Percentiles rank a stretch among this genome's conserved stretches.
These are phyloP conservation scores for Cladosporium sp. DNA, from an alignment of 2,329 filamentous ascomycete species.

Conservation along the genomic window DNA sequence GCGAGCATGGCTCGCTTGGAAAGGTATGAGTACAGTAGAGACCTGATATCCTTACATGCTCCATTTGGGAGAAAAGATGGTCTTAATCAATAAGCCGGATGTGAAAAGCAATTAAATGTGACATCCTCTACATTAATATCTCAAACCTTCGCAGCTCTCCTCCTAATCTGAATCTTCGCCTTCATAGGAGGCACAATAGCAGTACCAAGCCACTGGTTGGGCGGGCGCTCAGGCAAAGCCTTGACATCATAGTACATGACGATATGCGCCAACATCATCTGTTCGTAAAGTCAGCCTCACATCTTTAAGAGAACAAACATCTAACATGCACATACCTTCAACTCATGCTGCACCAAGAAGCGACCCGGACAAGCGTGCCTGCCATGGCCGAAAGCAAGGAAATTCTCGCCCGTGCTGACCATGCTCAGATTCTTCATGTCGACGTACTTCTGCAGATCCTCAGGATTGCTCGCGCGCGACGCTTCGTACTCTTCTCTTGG, in stretches of 20 bases:
- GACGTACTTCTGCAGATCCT: constrained; percentile 24
- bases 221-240: constrained; percentile 32
- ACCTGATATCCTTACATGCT: too few species aligned
- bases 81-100: too few species aligned
- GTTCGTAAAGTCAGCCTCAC: constrained; percentile 19
- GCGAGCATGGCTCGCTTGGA: background rate
- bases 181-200: constrained; percentile 29
- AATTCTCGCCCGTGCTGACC: constrained; percentile 34
- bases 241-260: constrained; percentile 44
- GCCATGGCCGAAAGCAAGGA: constrained; percentile 37
- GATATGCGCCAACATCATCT: constrained; percentile 42
- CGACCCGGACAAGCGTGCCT: constrained; percentile 42
- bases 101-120: background rate
- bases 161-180: constrained; percentile 17
- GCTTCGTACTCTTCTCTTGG: constrained; percentile 29
- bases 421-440: constrained; percentile 31
- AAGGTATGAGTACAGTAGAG: background rate
- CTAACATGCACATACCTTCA: constrained; percentile 25
- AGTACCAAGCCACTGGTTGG: constrained; percentile 29
- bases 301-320: too few species aligned
- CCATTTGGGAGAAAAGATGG: too few species aligned
- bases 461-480: constrained; percentile 21
- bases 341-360: constrained; percentile 42
- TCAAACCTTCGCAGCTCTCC: constrained; percentile 3
- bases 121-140: background rate